Evolutionary conservation across 2,329 filamentous ascomycete species (phyloP), one percentile per base, ranked within the genome.

Genomic region (Aspergillus intermedius): DNA sequence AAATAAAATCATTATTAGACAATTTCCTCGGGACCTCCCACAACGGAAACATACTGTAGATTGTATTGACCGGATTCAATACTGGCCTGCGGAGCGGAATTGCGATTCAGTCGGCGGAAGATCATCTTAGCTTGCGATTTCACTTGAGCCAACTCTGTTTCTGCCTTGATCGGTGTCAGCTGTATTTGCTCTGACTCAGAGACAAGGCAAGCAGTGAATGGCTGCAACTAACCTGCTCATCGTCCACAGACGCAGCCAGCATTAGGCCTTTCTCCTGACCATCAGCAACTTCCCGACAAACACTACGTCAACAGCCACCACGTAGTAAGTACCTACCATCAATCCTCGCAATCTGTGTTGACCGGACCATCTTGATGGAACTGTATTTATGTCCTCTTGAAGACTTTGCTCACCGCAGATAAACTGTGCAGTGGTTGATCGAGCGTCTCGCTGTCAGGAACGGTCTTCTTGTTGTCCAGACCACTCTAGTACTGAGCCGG

Each of bases 191-290:
- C 15, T 44, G 42, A 25, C 6, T 43, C 10, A 41, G 35, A 25
- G 49, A 45, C 44, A 25, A n/a, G 2, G 17, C 2, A 41, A 10
- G 21, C 15, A 42, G 35, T 45, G 42, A 49, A 40, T 49, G 17
- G 13, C 42, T 34, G 37, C 37, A 40, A 59, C 71, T 51, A 64
- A 86, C 83, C 74, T 87, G 82, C 64, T 89, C 87, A 68, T 96
- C 90, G 71, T 97, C 93, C 61, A 95, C 88, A 2, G 91, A 95
- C 51, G 91, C 91, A 65, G 90, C 91, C 59, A 98, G 82, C 79
- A 95, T 91, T 57, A 97, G 82, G 79, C 91, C 91, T 95, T 50
- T 48, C 44, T 51, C 44, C 39, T 34, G 53, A 54, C 22, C 44
- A 54, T 68, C 53, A 66, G 63, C 56, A 49, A 50, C 25, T 37